A percentile compares a stretch with the other conserved stretches of the same genome.
Conservation (phyloP, 805 yeast genomes). For the Kodamaea lidongshanica region DNA sequence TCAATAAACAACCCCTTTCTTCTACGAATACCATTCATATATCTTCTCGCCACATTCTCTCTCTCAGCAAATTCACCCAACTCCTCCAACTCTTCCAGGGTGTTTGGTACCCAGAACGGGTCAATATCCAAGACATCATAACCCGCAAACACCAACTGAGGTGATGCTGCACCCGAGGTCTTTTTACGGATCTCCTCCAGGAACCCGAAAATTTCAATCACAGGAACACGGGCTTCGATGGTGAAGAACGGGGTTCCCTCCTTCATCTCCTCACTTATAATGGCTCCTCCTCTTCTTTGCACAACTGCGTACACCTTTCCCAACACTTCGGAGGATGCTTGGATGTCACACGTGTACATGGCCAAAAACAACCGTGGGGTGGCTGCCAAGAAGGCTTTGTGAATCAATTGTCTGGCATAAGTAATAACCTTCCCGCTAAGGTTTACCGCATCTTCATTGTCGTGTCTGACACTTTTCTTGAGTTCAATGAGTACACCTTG, state of each 20-base stretch:
- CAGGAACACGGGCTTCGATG: constrained; percentile 80
- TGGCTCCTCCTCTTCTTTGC: constrained; percentile 78
- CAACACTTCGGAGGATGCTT: constrained; percentile 87
- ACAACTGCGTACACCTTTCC: constrained; percentile 95
- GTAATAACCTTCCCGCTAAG: constrained; percentile 70
- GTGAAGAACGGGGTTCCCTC: constrained; percentile 98
- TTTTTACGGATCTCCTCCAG: constrained; percentile 89
- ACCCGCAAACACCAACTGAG: constrained; percentile 88
- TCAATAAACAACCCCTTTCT: constrained; percentile 87
- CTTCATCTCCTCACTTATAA: constrained; percentile 88
- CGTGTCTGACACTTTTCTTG: constrained; percentile 26
- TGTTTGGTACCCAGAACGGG: constrained; percentile 99
- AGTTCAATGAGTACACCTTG: constrained; percentile 67
- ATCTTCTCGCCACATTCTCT: constrained; percentile 83
- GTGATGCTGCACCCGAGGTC: constrained; percentile 96
- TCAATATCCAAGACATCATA: constrained; percentile 82
- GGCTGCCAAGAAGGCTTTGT: constrained; percentile 65
- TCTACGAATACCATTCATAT: constrained; percentile 75
- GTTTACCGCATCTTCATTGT: constrained; percentile 35
- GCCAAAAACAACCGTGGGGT: constrained; percentile 90
- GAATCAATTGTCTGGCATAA: constrained; percentile 65
- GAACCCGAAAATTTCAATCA: constrained; percentile 93
- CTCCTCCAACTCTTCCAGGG: constrained; percentile 92
- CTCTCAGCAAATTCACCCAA: constrained; percentile 88
- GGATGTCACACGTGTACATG: constrained; percentile 90